phyloP scores from a whole-genome alignment of 768 basidiomycete species.

The Tylopilus plumbeoviolaceoides region DNA sequence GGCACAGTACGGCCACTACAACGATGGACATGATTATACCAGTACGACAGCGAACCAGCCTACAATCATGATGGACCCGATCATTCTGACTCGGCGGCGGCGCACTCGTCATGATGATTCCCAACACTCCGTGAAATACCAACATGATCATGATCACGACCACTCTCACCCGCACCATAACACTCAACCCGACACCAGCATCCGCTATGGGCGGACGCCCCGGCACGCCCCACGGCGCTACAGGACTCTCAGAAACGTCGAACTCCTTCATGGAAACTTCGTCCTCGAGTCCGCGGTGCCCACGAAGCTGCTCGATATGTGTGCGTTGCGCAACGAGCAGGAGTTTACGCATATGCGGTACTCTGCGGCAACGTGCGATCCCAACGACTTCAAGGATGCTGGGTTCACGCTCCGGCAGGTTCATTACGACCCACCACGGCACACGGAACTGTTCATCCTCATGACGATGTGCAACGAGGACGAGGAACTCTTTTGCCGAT shows the following conservation, averaged over 20 bases:
- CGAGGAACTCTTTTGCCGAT: conserved; percentile 84
- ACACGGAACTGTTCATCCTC: conserved; percentile 94
- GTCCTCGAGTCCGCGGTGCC: conserved; percentile 85
- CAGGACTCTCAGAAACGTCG: conserved; percentile 92
- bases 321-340: conserved; percentile 67
- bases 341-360: conserved; percentile 97
- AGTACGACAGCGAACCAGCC: too few species aligned
- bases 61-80: too few species aligned
- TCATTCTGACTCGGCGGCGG: too few species aligned
- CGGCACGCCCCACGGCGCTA: conserved; percentile 84
- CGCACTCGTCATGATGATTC: too few species aligned
- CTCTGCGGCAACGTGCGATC: conserved; percentile 92
- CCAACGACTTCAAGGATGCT: conserved; percentile 79
- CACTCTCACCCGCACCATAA: conserved; percentile 34
- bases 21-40: conserved; percentile 51
- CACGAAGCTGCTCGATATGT: conserved; percentile 82
- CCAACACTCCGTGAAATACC: conserved; percentile 31
- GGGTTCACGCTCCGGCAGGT: conserved; percentile 87
- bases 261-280: conserved; percentile 91
- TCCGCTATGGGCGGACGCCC: conserved; percentile 89
- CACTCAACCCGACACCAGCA: conserved; percentile 45
- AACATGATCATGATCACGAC: conserved; percentile 31
- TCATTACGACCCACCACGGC: conserved; percentile 86
- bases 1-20: conserved; percentile 57
- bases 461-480: conserved; percentile 98